Evolutionary conservation across 306 rosid genomes (phyloP), one percentile per base, ranked within the genome.

Genomic region (Medicago ruthenica): DNA sequence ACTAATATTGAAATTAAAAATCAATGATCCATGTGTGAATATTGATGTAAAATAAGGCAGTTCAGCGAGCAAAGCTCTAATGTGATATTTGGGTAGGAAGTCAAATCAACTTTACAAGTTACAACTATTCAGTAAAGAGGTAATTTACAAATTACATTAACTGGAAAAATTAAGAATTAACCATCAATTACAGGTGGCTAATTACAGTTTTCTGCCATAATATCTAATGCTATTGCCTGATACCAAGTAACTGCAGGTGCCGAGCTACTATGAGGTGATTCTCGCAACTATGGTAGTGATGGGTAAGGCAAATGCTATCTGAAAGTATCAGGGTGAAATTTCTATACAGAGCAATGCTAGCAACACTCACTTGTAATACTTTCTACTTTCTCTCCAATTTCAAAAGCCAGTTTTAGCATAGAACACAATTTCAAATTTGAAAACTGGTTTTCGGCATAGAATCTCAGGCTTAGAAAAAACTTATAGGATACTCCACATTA

Each of bases 21-120:
- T 53, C 58, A 42, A 24, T n/a, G n/a, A n/a, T n/a, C n/a, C 17
- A 70, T 65, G 31, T 11, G 40, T 2, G 71, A 69, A 74, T 22
- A 37, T 16, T 17, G 42, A 21, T 15, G 50, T 16, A 41, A 76
- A 12, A 6, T 44, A 44, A 27, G 14, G 65, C 4, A 13, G 65
- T 12, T 18, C 12, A 0, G 48, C 47, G 12, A 9, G 34, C 40
- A 44, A 68, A 50, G 13, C 31, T 16, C 31, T 15, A 70, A 12
- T 50, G 13, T 16, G 62, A 3, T 3, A 31, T 70, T 15, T 7
- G 17, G n/a, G 62, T n/a, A 40, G 20, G 8, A 53, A 13, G 70
- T 14, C 40, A 77, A n/a, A 60, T 70, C 54, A 73, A 73, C 2
- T 41, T 42, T 9, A 60, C n/a, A n/a, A n/a, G n/a, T n/a, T n/a